Evolutionary conservation across 2,329 filamentous ascomycete species (phyloP).

Genomic region (Teratosphaeria epicoccoides): DNA sequence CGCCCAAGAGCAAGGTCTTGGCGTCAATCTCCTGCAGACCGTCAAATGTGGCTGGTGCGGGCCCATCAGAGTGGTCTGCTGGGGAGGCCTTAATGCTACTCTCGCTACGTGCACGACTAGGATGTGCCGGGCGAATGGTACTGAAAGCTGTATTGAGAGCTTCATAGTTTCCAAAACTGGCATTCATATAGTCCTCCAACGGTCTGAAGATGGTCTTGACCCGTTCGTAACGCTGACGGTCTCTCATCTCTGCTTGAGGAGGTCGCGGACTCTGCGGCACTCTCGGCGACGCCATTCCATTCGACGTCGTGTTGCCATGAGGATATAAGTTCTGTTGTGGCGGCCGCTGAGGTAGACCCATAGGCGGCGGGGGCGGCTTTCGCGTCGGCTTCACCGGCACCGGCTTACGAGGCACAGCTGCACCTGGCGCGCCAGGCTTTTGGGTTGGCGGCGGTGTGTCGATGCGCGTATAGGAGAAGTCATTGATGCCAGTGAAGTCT

Average conservation of each 20-base stretch:
- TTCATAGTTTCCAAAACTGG: conserved; percentile 57
- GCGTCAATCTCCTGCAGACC: conserved; percentile 55
- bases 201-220: conserved; percentile 58
- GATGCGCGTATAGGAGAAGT: conserved; percentile 12
- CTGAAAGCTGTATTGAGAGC: conserved; percentile 70
- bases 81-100: conserved; percentile 29
- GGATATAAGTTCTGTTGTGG: conserved; percentile 15
- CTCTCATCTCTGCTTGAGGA: conserved; percentile 17
- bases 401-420: conserved; percentile 14
- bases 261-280: conserved; percentile 16
- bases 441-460: conserved; percentile 15
- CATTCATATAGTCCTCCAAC: conserved; percentile 66
- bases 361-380: conserved; percentile 25
- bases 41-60: conserved; percentile 28
- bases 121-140: conserved; percentile 35
- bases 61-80: conserved; percentile 19
- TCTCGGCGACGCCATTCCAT: conserved; percentile 15
- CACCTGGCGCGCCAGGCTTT: conserved; percentile 4
- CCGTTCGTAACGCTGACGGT: conserved; percentile 23
- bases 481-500: conserved; percentile 18
- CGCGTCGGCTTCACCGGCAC: conserved; percentile 20
- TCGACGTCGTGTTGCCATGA: conserved; percentile 8
- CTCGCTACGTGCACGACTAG: conserved; percentile 34
- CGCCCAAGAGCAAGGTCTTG: conserved; percentile 62
- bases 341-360: conserved; percentile 10